Evolutionary conservation across 129 eudicot genomes (phyloP).

Genomic region (Heracleum sosnowskyi): DNA sequence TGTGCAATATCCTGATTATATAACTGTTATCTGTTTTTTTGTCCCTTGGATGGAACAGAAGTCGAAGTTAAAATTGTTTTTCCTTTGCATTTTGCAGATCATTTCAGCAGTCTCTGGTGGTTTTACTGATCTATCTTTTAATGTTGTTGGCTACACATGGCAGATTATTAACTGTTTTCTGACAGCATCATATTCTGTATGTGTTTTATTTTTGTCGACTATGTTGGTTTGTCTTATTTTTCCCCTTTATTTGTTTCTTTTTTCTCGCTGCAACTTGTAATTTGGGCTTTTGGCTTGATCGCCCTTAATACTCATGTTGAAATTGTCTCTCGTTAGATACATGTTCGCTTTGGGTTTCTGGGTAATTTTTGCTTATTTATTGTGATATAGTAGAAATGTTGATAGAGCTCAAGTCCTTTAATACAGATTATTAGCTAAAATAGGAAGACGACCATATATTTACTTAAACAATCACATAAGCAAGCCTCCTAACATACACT

Average conservation of each 20-base stretch:
- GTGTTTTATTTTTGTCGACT: slow-evolving; percentile 15
- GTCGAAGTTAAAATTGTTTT: slow-evolving; percentile 2
- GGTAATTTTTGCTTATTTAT: too few relatives aligned
- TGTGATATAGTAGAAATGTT: too few relatives aligned
- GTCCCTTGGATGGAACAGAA: background rate
- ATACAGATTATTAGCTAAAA: too few relatives aligned
- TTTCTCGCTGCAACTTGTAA: background rate
- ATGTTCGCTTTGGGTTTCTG: background rate
- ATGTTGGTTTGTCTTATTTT: background rate
- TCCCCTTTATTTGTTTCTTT: background rate
- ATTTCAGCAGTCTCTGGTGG: slow-evolving; percentile 96
- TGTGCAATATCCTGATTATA: background rate
- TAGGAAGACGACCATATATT: too few relatives aligned
- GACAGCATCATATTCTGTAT: slow-evolving; percentile 97
- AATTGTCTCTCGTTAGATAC: background rate
- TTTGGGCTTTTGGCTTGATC: background rate
- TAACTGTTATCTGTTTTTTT: background rate
- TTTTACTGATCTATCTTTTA: slow-evolving; percentile 78
- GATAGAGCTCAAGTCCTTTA: too few relatives aligned
- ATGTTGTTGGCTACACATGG: slow-evolving; percentile 94
- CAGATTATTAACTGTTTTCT: slow-evolving; percentile 87
- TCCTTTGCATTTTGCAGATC: slow-evolving; percentile 50
- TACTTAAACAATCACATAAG: too few relatives aligned
- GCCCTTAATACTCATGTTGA: background rate
- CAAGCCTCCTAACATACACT: too few relatives aligned